These are phyloP conservation scores for Hypoxylon sp. DNA, from an alignment of 2,329 filamentous ascomycete genomes.

Conservation along the genomic window DNA sequence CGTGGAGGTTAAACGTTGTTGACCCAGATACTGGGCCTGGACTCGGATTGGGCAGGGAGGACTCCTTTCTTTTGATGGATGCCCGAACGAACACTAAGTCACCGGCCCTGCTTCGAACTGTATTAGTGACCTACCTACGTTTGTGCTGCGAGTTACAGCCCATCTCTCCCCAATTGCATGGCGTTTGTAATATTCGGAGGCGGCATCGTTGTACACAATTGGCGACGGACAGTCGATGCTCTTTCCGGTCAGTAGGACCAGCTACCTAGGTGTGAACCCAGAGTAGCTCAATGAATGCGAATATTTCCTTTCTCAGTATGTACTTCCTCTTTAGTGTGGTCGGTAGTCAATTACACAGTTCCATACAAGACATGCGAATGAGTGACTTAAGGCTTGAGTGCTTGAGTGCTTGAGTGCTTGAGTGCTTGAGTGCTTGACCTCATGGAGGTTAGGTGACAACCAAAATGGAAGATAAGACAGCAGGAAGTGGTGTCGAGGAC, in stretches of 20 bases:
- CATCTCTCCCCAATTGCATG: conserved; percentile 12
- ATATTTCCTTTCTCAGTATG: conserved; percentile 21
- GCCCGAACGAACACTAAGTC: conserved; percentile 33
- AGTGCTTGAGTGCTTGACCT: neutral
- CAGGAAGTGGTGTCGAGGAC: neutral
- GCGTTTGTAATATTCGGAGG: conserved; percentile 1
- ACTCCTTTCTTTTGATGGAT: conserved; percentile 32
- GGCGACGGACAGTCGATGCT: conserved; percentile 9
- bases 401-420: neutral
- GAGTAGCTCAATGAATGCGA: conserved; percentile 28
- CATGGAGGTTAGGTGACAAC: neutral
- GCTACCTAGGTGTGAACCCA: conserved; percentile 26
- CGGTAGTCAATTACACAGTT: neutral
- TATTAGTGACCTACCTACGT: conserved; percentile 37
- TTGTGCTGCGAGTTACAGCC: conserved; percentile 24
- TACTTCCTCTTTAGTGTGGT: neutral
- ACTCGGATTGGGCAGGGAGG: conserved; percentile 45
- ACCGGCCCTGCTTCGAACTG: conserved; percentile 41
- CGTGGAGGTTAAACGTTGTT: conserved; percentile 36
- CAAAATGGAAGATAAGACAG: neutral
- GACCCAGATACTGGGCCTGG: conserved; percentile 33
- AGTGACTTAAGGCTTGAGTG: neutral
- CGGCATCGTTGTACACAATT: conserved; percentile 1
- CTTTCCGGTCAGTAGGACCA: conserved; percentile 18
- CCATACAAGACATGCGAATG: neutral